Evolutionary conservation across 495 filamentous ascomycete species (phyloP).

Genomic region (Tricharina praecox): DNA sequence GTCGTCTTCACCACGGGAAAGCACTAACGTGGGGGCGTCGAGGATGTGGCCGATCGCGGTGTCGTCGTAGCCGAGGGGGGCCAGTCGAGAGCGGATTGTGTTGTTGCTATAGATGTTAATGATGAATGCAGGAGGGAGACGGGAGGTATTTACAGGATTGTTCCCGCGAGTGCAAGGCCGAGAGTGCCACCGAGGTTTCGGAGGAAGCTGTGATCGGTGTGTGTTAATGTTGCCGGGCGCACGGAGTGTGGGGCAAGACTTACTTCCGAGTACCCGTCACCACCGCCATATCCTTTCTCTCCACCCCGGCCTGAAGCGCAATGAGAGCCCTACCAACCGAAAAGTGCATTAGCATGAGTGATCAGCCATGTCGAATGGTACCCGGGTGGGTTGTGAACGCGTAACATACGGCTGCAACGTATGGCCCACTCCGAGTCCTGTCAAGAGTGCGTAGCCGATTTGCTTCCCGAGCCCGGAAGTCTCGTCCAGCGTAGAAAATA

Average conservation of each 20-base stretch:
- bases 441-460: conserved; percentile 37
- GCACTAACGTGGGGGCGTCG: background rate
- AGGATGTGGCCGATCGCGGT: conserved; percentile 26
- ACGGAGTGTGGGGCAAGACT: conserved; percentile 4
- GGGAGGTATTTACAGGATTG: conserved; percentile 30
- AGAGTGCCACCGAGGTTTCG: conserved; percentile 38
- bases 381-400: background rate
- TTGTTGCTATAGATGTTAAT: conserved; percentile 29
- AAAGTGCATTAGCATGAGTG: no score
- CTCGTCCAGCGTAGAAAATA: conserved; percentile 37
- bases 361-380: no score
- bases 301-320: conserved; percentile 37
- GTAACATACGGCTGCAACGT: conserved; percentile 34
- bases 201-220: conserved; percentile 30
- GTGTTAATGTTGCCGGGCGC: background rate
- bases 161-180: conserved; percentile 37
- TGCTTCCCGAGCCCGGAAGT: conserved; percentile 36
- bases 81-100: conserved; percentile 28
- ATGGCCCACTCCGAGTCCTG: conserved; percentile 37
- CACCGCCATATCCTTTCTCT: conserved; percentile 38
- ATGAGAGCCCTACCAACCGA: conserved; percentile 31
- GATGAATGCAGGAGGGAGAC: background rate
- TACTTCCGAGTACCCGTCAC: conserved; percentile 39
- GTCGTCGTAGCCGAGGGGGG: conserved; percentile 24
- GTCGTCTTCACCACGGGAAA: conserved; percentile 3